These are phyloP conservation scores for Gyromitra esculenta DNA, from an alignment of 2,329 filamentous ascomycete species.

Conservation along the genomic window DNA sequence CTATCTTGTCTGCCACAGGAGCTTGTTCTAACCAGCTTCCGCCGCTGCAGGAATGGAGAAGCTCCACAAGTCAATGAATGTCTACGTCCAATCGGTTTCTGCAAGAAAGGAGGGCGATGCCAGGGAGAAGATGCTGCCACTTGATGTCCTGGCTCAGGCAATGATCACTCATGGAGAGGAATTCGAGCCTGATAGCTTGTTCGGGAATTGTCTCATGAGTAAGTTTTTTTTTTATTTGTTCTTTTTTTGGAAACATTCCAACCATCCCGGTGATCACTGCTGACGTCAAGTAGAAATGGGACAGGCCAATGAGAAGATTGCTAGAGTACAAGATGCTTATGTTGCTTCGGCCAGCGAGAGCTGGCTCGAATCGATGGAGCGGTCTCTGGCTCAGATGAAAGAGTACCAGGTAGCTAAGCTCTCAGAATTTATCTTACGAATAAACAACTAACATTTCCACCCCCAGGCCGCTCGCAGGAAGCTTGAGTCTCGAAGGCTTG, in stretches of 20 bases:
- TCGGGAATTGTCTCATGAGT: slow-evolving; percentile 84
- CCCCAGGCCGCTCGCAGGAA: slow-evolving; percentile 82
- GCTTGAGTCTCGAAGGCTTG: slow-evolving; percentile 86
- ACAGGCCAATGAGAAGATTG: slow-evolving; percentile 86
- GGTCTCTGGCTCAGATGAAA: slow-evolving; percentile 92
- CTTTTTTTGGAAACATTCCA: neutral
- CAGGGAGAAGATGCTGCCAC: slow-evolving; percentile 84
- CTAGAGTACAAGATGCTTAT: slow-evolving; percentile 84
- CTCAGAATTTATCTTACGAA: neutral
- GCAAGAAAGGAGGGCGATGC: slow-evolving; percentile 86
- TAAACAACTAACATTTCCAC: slow-evolving; percentile 22
- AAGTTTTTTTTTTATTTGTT: slow-evolving; percentile 59
- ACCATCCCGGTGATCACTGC: neutral
- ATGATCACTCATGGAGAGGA: slow-evolving; percentile 93
- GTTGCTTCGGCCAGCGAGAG: slow-evolving; percentile 78
- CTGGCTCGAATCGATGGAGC: slow-evolving; percentile 92
- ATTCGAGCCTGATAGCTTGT: slow-evolving; percentile 89
- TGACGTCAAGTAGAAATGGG: slow-evolving; percentile 70
- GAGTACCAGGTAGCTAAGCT: slow-evolving; percentile 81
- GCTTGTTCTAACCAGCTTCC: slow-evolving; percentile 8
- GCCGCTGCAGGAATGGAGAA: slow-evolving; percentile 79
- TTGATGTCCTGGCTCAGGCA: slow-evolving; percentile 80
- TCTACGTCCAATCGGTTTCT: slow-evolving; percentile 87
- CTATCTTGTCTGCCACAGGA: neutral
- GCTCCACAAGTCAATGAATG: slow-evolving; percentile 83